Evolutionary conservation across 169 alveolate species (phyloP).

Genomic region (Plasmodium vinckei): DNA sequence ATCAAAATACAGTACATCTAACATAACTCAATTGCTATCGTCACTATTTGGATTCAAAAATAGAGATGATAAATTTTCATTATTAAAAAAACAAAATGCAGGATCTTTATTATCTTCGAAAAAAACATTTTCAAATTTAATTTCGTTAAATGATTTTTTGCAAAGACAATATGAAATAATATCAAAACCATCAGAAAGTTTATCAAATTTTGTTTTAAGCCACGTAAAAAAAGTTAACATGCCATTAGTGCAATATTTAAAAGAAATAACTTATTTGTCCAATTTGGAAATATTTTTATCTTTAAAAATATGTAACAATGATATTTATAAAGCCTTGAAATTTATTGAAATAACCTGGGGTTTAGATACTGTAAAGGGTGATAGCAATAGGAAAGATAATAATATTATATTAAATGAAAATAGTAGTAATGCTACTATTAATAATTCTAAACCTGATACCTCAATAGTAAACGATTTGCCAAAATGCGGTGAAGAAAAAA

Average conservation of each 20-base stretch:
- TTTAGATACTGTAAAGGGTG: conserved; percentile 24
- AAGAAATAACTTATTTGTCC: conserved; percentile 45
- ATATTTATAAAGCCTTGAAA: conserved; percentile 30
- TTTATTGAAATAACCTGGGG: conserved; percentile 65
- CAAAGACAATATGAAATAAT: conserved; percentile 70
- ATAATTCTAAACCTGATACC: too few relatives aligned
- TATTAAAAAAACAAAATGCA: conserved; percentile 48
- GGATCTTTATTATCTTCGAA: conserved; percentile 42
- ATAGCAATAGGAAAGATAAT: not conserved
- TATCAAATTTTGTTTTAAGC: conserved; percentile 33
- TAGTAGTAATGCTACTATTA: too few relatives aligned
- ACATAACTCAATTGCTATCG: conserved; percentile 62
- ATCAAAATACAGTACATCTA: conserved; percentile 61
- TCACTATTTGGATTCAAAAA: conserved; percentile 72
- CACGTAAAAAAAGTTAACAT: conserved; percentile 42
- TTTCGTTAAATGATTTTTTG: conserved; percentile 62
- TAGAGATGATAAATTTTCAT: conserved; percentile 65
- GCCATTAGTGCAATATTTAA: conserved; percentile 42
- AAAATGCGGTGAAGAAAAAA: too few relatives aligned
- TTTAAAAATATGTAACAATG: conserved; percentile 58
- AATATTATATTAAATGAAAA: conserved; percentile 2
- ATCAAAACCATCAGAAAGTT: conserved; percentile 47
- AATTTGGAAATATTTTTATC: conserved; percentile 49
- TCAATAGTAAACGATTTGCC: too few relatives aligned
- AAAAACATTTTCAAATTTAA: conserved; percentile 29